Evolutionary conservation across 805 yeast species (phyloP).

Genomic region (Wickerhamiella musiphila): DNA sequence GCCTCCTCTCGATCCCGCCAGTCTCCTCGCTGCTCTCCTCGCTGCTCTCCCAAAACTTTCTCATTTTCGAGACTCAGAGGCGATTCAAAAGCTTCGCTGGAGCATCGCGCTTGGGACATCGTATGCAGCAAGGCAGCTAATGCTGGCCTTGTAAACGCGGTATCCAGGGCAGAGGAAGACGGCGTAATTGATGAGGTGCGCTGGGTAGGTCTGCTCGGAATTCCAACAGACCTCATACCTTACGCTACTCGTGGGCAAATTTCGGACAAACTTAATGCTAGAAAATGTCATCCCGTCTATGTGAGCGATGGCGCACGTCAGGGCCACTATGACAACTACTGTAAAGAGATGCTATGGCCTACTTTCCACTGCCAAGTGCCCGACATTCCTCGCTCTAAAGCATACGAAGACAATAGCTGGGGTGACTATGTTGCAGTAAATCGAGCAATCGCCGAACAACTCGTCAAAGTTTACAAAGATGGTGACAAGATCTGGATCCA

Average conservation of each 20-base stretch:
- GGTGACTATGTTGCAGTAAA: constrained; percentile 60
- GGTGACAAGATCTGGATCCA: constrained; percentile 84
- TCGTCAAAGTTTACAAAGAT: constrained; percentile 46
- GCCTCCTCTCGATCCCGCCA: too few species aligned
- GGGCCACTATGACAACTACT: constrained; percentile 81
- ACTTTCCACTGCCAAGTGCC: constrained; percentile 88
- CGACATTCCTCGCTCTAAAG: constrained; percentile 82
- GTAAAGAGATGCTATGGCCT: constrained; percentile 94
- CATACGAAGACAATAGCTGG: constrained; percentile 94
- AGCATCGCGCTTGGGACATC: constrained; percentile 45
- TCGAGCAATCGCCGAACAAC: constrained; percentile 59
- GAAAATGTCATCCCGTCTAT: constrained; percentile 44
- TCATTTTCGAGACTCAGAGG: too few species aligned
- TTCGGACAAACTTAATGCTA: constrained; percentile 24
- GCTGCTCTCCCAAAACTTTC: too few species aligned
- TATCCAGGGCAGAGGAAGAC: constrained; percentile 35
- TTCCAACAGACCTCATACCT: constrained; percentile 76
- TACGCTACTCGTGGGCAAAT: constrained; percentile 37
- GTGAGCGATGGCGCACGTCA: constrained; percentile 66
- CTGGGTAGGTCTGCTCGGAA: constrained; percentile 88
- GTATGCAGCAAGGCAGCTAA: constrained; percentile 61
- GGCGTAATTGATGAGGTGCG: constrained; percentile 23
- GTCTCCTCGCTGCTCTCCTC: too few species aligned
- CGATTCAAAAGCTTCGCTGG: constrained; percentile 2
- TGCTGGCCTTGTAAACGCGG: constrained; percentile 76